Percentiles rank a stretch among this genome's conserved stretches.
These are phyloP conservation scores for Coniosporium apollinis DNA, from an alignment of 495 filamentous ascomycete genomes.

Conservation along the genomic window DNA sequence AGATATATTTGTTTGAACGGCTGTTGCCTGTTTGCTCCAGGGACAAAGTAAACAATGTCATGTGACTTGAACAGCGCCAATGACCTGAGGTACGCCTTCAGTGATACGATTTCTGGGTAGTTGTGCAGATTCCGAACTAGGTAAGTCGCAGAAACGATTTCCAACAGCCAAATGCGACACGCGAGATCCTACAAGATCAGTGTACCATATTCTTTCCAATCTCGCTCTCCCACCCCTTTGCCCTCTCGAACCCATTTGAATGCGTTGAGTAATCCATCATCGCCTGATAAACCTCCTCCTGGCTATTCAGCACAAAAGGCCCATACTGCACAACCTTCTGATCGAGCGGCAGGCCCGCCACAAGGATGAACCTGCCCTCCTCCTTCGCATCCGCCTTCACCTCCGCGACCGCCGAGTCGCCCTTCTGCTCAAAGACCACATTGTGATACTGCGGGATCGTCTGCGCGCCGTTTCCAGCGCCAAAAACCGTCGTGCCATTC, in stretches of 20 bases:
- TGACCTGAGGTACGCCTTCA: no score
- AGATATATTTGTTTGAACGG: no score
- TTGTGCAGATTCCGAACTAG: no score
- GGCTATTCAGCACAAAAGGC: conserved; percentile 71
- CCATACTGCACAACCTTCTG: conserved; percentile 94
- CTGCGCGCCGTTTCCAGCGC: conserved; percentile 36
- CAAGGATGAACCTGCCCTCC: conserved; percentile 53
- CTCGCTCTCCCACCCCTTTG: conserved; percentile 70
- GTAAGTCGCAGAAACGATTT: no score
- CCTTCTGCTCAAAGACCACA: conserved; percentile 70
- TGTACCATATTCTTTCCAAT: conserved; percentile 70
- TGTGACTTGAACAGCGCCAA: no score
- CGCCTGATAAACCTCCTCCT: conserved; percentile 81
- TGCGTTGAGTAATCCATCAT: conserved; percentile 74
- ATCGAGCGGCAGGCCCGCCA: conserved; percentile 74
- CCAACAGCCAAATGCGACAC: no score
- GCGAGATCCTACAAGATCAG: no score
- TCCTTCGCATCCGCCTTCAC: conserved; percentile 52
- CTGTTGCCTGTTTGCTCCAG: no score
- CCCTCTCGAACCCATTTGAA: conserved; percentile 81
- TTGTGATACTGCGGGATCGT: conserved; percentile 62
- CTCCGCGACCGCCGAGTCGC: conserved; percentile 52
- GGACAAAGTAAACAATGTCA: no score
- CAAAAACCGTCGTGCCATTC: conserved; percentile 51
- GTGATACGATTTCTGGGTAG: no score